These are phyloP conservation scores for Clarireedia monteithiana DNA, from an alignment of 2,329 filamentous ascomycete genomes.

Conservation along the genomic window DNA sequence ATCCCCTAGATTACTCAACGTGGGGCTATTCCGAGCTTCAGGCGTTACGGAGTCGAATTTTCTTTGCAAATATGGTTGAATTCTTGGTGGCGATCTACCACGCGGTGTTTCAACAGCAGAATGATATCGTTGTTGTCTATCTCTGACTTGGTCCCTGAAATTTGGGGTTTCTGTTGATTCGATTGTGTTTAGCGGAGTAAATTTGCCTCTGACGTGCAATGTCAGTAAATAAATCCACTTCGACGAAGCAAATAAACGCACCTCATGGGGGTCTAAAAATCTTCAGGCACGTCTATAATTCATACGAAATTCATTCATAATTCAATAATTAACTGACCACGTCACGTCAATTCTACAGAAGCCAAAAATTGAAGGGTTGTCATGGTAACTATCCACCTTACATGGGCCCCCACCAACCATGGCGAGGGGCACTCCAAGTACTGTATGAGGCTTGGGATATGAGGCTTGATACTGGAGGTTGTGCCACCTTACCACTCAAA, in stretches of 20 bases:
- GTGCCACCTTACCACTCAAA: too few species aligned
- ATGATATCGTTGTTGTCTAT: constrained; percentile 1
- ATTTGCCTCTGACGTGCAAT: constrained; percentile 2
- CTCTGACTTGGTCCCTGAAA: constrained; percentile 2
- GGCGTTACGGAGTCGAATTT: not conserved
- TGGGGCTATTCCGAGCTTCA: constrained; percentile 7
- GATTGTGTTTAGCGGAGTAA: constrained; percentile 9
- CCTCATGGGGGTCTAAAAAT: constrained; percentile 5
- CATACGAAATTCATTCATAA: not conserved
- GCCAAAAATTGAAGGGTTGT: constrained; percentile 2
- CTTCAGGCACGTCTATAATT: not conserved
- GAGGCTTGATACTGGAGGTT: too few species aligned
- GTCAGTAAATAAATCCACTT: constrained; percentile 1
- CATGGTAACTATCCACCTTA: constrained; percentile 4
- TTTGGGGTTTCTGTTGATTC: constrained; percentile 8
- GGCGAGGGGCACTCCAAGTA: not conserved
- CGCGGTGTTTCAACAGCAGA: not conserved
- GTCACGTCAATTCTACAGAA: not conserved
- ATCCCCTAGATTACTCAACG: constrained; percentile 26
- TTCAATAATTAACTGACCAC: not conserved
- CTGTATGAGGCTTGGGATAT: too few species aligned
- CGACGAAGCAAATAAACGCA: not conserved
- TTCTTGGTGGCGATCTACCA: not conserved
- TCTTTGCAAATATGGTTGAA: not conserved
- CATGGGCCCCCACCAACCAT: not conserved